phyloP scores from a whole-genome alignment of 1,284 basidiomycete species.

The Tylopilus sp. region DNA sequence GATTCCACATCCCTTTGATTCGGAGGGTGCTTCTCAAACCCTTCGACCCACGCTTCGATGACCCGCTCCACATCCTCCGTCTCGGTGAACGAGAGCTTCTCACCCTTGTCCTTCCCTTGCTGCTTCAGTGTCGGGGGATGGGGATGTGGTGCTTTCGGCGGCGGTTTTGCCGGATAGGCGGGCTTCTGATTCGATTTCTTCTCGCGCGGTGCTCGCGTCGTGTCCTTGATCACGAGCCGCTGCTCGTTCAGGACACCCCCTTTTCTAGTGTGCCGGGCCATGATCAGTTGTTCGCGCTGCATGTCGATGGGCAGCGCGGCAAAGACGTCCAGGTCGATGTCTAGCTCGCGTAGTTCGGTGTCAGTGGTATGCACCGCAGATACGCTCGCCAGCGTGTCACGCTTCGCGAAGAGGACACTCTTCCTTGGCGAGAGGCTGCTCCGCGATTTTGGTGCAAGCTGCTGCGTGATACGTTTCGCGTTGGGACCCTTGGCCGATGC shows the following conservation, averaged over 20 bases:
- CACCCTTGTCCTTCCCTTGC: slow-evolving; percentile 46
- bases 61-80: slow-evolving; percentile 65
- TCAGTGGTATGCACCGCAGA: slow-evolving; percentile 35
- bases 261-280: slow-evolving; percentile 47
- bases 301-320: slow-evolving; percentile 57
- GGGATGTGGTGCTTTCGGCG: slow-evolving; percentile 48
- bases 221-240: slow-evolving; percentile 48
- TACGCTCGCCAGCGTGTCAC: slow-evolving; percentile 19
- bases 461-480: slow-evolving; percentile 56
- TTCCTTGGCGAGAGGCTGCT: slow-evolving; percentile 45
- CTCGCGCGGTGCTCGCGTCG: slow-evolving; percentile 21
- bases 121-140: slow-evolving; percentile 52
- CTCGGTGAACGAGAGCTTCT: slow-evolving; percentile 54
- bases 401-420: slow-evolving; percentile 38
- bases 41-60: slow-evolving; percentile 70
- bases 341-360: slow-evolving; percentile 56
- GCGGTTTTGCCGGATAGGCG: slow-evolving; percentile 36
- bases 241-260: slow-evolving; percentile 43
- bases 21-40: slow-evolving; percentile 56
- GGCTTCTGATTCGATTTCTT: slow-evolving; percentile 8
- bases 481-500: slow-evolving; percentile 37
- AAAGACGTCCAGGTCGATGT: slow-evolving; percentile 73
- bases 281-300: slow-evolving; percentile 69
- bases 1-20: slow-evolving; percentile 66
- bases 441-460: slow-evolving; percentile 54